Evolutionary conservation across 2,329 filamentous ascomycete genomes (phyloP), one percentile per base, ranked within the genome.

Genomic region (Sporothrix euskadiensis): DNA sequence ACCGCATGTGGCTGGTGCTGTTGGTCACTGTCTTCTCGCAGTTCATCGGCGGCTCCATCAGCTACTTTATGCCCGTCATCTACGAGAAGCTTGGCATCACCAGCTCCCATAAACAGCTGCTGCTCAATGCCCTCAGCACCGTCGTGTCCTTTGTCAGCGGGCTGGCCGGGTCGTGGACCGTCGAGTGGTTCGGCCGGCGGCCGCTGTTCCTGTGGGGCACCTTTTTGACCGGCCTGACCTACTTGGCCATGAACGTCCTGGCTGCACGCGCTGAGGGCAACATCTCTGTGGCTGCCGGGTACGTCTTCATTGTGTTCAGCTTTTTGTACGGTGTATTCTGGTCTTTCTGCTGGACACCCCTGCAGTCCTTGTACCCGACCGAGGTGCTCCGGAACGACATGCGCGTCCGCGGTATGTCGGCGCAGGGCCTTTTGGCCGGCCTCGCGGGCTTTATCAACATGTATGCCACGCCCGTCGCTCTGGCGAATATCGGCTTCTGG

Each of bases 51-150:
- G 49, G 49, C 49, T 54, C 49, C 49, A 54, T 54, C 9, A 54
- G 49, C 49, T 54, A 54, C 49, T 54, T 54, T 54, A 54, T 54
- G 49, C 49, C 49, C 49, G 49, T 54, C 49, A 54, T 54, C 49
- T 54, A 54, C 22, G 49, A 54, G 49, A 54, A 54, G 49, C 49
- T 54, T 12, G 49, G 49, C 49, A 54, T 54, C 49, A 54, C 49
- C 49, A 54, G 49, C 19, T 54, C 49, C 49, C 16, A 54, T 5
- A 54, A 54, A 16, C 49, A 54, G 22, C 49, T 54, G 49, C 9
- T 54, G 49, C 9, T 54, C 4, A 54, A 54, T 12, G 49, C 49
- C 16, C 49, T 54, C 9, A 54, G 49, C 49, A 54, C 49, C 9
- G 49, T 54, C 49, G 49, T 54, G 49, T 54, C 49, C 16, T 54